These are phyloP conservation scores for Rhododendron molle DNA, from an alignment of 148 eudicot species.

Conservation along the genomic window DNA sequence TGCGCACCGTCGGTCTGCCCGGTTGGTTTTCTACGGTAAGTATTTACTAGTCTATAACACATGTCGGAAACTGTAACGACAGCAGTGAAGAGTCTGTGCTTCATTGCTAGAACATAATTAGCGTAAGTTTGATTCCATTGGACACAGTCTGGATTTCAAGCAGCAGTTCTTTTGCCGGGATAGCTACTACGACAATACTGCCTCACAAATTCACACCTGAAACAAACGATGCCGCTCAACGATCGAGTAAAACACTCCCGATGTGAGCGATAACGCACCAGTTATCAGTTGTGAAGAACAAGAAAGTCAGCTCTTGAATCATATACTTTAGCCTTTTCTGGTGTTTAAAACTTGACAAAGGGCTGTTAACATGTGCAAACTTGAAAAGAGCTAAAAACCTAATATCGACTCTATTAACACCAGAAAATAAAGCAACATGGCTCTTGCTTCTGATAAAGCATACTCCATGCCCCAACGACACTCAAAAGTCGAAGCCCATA, in stretches of 20 bases:
- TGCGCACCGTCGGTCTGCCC: no score
- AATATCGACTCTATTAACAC: background rate
- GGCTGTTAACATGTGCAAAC: background rate
- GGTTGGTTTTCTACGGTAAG: no score
- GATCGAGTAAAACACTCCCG: background rate
- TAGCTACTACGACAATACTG: background rate
- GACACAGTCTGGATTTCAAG: background rate
- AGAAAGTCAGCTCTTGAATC: background rate
- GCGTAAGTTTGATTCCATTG: background rate
- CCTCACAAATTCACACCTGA: background rate
- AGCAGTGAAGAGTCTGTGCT: no score
- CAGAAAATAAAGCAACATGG: background rate
- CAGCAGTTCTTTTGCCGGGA: background rate
- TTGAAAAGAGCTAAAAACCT: background rate
- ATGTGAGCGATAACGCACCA: background rate
- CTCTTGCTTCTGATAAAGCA: background rate
- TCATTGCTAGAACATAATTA: conserved; percentile 24
- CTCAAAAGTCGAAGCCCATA: no score
- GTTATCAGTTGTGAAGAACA: background rate
- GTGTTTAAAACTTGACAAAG: background rate
- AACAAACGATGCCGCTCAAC: background rate
- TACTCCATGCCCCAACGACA: background rate
- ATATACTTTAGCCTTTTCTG: background rate
- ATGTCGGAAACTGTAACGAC: no score
- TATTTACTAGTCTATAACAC: no score